phyloP scores from a whole-genome alignment of 176 grass and related monocot genomes.

The Carex scoparia region DNA sequence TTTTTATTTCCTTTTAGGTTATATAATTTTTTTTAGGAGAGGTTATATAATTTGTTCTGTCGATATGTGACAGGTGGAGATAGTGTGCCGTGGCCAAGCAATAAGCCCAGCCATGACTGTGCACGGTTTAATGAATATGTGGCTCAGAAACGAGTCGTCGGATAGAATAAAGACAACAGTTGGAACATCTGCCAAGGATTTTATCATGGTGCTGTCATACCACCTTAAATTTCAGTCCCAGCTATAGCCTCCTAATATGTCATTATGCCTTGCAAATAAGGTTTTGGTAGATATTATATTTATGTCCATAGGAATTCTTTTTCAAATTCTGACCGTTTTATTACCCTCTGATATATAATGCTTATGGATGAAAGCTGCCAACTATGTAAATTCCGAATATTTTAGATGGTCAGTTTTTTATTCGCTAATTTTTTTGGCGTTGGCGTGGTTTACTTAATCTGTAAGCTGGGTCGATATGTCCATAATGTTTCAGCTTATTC shows the following conservation, averaged over 20 bases:
- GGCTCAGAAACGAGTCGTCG: conserved; percentile 18
- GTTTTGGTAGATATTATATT: conserved; percentile 10
- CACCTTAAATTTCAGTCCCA: conserved; percentile 24
- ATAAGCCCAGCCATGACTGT: conserved; percentile 7
- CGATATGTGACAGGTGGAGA: conserved; percentile 23
- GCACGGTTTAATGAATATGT: conserved; percentile 26
- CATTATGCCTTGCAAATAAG: not conserved
- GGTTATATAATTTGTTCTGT: not conserved
- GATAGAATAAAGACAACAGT: conserved; percentile 17
- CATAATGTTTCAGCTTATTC: not conserved
- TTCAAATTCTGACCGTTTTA: not conserved
- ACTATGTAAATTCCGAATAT: conserved; percentile 19
- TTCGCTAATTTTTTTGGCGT: not conserved
- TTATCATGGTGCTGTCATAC: conserved; percentile 23
- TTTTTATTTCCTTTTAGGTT: not conserved
- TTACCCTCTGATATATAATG: conserved; percentile 8
- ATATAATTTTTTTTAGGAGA: not conserved
- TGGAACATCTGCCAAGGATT: conserved; percentile 23
- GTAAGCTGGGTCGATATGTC: not conserved
- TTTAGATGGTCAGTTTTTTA: conserved; percentile 5
- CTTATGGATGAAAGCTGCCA: conserved; percentile 8
- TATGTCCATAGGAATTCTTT: not conserved
- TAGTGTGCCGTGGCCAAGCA: conserved; percentile 21
- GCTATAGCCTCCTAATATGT: conserved; percentile 12
- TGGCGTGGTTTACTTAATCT: not conserved